Evolutionary conservation across 2,329 filamentous ascomycete species (phyloP).

Genomic region (Curvularia sp.): DNA sequence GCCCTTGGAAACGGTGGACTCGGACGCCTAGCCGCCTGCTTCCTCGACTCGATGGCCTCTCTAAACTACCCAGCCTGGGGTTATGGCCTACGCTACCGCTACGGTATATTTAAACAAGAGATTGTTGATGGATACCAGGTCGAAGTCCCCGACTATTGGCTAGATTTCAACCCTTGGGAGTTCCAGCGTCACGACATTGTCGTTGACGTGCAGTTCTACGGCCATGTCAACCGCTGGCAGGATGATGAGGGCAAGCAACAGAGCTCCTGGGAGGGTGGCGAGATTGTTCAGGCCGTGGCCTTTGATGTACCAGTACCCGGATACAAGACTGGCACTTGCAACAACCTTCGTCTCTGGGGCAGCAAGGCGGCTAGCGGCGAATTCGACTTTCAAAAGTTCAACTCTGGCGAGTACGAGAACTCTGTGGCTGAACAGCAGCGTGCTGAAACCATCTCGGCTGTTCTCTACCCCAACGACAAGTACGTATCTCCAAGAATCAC

Average conservation of each 20-base stretch:
- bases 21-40: conserved; percentile 92
- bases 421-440: conserved; percentile 97
- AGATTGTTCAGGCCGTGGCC: conserved; percentile 88
- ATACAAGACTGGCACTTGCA: conserved; percentile 87
- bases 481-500: conserved; percentile 20
- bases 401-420: conserved; percentile 96
- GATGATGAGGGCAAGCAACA: conserved; percentile 79
- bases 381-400: conserved; percentile 99
- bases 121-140: conserved; percentile 98
- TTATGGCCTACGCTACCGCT: conserved; percentile 93
- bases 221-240: conserved; percentile 73
- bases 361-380: conserved; percentile 97
- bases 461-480: conserved; percentile 97
- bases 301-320: conserved; percentile 93
- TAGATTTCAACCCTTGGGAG: conserved; percentile 99
- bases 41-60: conserved; percentile 93
- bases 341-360: conserved; percentile 96
- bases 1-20: conserved; percentile 95
- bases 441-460: conserved; percentile 98
- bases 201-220: conserved; percentile 97
- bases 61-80: conserved; percentile 97
- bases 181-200: conserved; percentile 95
- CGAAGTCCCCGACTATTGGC: conserved; percentile 98
- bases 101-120: conserved; percentile 98
- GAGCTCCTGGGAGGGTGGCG: conserved; percentile 87